Conservation (phyloP, 1,139 yeast genomes). For the Tardiomyces blankii region DNA sequence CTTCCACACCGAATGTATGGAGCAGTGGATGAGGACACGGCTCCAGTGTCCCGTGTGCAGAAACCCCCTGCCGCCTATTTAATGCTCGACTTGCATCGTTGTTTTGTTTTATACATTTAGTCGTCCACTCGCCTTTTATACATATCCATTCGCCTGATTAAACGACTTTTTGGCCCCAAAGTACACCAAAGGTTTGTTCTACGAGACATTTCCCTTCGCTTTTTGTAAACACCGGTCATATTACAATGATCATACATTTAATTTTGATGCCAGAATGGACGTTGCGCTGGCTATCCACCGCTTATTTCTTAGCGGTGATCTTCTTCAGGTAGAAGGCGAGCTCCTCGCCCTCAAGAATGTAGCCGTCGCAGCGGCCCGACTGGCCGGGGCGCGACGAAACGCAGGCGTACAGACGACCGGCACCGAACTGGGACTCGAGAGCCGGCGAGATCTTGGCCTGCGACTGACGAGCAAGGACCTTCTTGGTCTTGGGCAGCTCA, state of each 20-base stretch:
- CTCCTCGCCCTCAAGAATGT: slow-evolving; percentile 99
- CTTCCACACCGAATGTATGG: slow-evolving; percentile 79
- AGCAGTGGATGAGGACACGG: slow-evolving; percentile 88
- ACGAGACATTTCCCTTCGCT: background rate
- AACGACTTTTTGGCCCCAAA: too few relatives aligned
- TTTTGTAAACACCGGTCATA: background rate
- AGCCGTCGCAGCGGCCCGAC: slow-evolving; percentile 99
- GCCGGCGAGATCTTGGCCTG: slow-evolving; percentile 78
- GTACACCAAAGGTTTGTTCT: too few relatives aligned
- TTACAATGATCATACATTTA: background rate
- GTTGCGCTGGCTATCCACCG: background rate
- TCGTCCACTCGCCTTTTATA: too few relatives aligned
- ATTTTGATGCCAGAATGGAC: slow-evolving; percentile 1
- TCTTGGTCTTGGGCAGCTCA: slow-evolving; percentile 56
- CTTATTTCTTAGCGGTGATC: slow-evolving; percentile 96
- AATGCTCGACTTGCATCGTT: slow-evolving; percentile 4
- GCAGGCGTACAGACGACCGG: slow-evolving; percentile 98
- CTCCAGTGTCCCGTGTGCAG: slow-evolving; percentile 93
- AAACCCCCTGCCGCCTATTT: slow-evolving; percentile 64
- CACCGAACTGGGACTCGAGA: slow-evolving; percentile 91
- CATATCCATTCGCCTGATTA: too few relatives aligned
- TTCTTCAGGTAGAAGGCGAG: slow-evolving; percentile 99
- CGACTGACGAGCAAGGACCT: slow-evolving; percentile 84
- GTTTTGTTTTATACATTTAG: background rate
- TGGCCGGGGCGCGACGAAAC: slow-evolving; percentile 99